Percentiles rank a stretch among this genome's conserved stretches.
Conservation (phyloP, 768 basidiomycete species). For the Artomyces pyxidatus region DNA sequence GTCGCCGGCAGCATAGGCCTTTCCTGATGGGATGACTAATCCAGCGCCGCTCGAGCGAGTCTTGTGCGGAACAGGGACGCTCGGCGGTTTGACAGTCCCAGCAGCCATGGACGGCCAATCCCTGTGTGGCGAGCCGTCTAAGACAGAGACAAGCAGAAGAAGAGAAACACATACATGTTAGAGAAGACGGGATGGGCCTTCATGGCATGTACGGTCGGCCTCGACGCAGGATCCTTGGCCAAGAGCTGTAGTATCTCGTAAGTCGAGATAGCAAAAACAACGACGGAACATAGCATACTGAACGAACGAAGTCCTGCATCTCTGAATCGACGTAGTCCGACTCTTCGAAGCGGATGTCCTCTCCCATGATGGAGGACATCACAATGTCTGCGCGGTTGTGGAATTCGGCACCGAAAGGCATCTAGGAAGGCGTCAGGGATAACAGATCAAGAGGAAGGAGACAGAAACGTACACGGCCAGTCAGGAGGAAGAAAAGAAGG, state of each 20-base stretch:
- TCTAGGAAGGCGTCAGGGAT: not conserved
- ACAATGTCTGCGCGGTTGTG: not conserved
- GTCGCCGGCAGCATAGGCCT: not conserved
- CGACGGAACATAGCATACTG: not conserved
- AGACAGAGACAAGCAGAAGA: not conserved
- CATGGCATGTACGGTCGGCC: not conserved
- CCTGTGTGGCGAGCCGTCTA: not conserved
- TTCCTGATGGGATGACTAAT: not conserved
- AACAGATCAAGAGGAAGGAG: not conserved
- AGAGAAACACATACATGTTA: not conserved
- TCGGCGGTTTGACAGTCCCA: not conserved
- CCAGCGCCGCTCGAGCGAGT: not conserved
- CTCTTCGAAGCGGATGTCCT: not conserved
- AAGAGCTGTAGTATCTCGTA: not conserved
- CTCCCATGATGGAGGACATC: not conserved
- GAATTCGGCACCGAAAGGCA: not conserved
- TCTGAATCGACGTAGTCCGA: not conserved
- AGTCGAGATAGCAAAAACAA: not conserved
- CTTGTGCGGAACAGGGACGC: not conserved
- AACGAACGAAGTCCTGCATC: not conserved
- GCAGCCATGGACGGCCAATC: not conserved
- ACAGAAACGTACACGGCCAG: slow-evolving; percentile 14
- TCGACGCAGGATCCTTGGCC: not conserved
- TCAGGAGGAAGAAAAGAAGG: slow-evolving; percentile 23
- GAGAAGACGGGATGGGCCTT: not conserved